These are phyloP conservation scores for Naematelia encephala DNA, from an alignment of 768 basidiomycete species.

Conservation along the genomic window DNA sequence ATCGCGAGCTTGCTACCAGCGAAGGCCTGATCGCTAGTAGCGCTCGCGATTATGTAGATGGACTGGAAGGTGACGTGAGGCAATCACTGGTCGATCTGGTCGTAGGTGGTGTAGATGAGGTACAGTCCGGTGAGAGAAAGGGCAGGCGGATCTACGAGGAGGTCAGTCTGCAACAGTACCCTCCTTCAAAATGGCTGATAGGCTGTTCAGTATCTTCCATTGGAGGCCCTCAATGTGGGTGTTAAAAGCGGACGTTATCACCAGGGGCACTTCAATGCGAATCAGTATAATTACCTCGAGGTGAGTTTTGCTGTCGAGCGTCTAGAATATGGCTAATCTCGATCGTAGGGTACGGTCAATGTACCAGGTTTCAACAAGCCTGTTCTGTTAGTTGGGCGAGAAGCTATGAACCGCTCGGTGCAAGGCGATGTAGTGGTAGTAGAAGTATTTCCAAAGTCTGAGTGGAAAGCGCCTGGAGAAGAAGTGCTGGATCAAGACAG, in stretches of 20 bases:
- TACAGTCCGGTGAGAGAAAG: constrained; percentile 36
- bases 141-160: constrained; percentile 61
- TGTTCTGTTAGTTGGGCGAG: constrained; percentile 77
- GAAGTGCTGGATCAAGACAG: constrained; percentile 93
- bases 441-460: constrained; percentile 75
- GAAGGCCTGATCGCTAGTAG: constrained; percentile 56
- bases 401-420: constrained; percentile 93
- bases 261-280: constrained; percentile 93
- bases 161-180: constrained; percentile 51
- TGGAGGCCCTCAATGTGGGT: constrained; percentile 69
- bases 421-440: constrained; percentile 90
- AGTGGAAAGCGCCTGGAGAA: constrained; percentile 89
- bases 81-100: constrained; percentile 75
- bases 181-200: neutral
- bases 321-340: neutral
- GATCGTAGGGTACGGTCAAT: constrained; percentile 68
- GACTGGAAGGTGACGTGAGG: constrained; percentile 58
- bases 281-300: constrained; percentile 93
- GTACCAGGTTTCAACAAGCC: constrained; percentile 71
- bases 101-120: constrained; percentile 63
- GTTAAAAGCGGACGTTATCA: constrained; percentile 78
- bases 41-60: constrained; percentile 73
- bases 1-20: constrained; percentile 68
- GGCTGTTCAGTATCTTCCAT: constrained; percentile 67
- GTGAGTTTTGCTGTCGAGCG: constrained; percentile 51